Conservation (phyloP, 176 grass and related monocot genomes). For the Pharus latifolius region DNA sequence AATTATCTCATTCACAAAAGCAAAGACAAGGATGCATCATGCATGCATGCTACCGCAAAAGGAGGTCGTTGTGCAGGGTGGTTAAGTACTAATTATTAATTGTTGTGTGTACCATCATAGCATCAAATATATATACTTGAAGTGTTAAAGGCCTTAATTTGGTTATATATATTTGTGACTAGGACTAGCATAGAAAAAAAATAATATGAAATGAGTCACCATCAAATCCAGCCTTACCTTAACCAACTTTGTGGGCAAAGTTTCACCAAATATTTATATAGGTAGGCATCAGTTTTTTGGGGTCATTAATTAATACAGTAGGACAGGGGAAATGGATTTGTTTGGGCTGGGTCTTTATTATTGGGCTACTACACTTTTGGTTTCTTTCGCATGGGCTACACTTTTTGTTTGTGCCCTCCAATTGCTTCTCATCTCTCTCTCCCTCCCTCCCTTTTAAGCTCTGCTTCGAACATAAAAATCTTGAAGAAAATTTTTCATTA, state of each 20-base stretch:
- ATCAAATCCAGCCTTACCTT: neutral
- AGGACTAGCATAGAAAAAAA: neutral
- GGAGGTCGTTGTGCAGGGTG: no score
- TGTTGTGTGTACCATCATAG: neutral
- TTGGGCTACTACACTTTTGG: neutral
- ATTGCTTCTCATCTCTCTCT: no score
- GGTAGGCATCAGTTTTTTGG: no score
- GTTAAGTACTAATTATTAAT: no score
- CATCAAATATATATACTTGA: neutral
- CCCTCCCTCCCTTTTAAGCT: no score
- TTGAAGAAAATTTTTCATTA: no score
- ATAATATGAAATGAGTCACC: constrained; percentile 1
- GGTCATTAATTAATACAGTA: neutral
- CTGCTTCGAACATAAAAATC: no score
- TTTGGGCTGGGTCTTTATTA: neutral
- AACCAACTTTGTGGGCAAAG: constrained; percentile 5
- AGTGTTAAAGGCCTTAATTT: neutral
- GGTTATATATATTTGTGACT: neutral
- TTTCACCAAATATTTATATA: constrained; percentile 10
- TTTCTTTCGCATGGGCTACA: neutral
- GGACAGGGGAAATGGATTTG: neutral
- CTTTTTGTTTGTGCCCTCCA: neutral
- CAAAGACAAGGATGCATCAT: no score
- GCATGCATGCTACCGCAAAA: no score
- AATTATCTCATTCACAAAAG: no score